Evolutionary conservation across 164 flowering plant genomes (phyloP), one percentile per base, ranked within the genome.

Genomic region (Dillenia suffruticosa): DNA sequence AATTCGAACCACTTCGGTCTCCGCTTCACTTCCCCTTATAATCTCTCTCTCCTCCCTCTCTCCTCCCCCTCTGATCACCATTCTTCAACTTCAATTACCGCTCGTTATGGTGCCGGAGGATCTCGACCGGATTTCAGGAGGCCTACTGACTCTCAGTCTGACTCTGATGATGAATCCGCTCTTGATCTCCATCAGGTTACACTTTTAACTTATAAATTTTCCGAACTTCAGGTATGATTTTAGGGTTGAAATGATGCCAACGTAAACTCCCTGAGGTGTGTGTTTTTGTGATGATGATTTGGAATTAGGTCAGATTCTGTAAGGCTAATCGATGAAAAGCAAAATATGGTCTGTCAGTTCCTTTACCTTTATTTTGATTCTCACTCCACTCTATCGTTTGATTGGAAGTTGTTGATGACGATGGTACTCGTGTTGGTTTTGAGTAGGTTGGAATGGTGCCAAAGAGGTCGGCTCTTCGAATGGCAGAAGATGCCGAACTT

Each of bases 401-500:
- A 9, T 52, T 55, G 43, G 22, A 44, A 22, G 24, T 19, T 22
- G 19, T 12, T 17, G 14, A 12, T 45, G 19, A 54, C 63, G 16
- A 16, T 49, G 44, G 3, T 44, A n/a, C 32, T 53, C 46, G 44
- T 63, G 54, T 12, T 32, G 60, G 50, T 44, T 15, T 54, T 46
- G 19, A 71, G 67, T 73, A 88, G 97, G 75, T 90, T 53, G 96
- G 96, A 19, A 58, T 92, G 57, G 89, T 92, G 51, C 49, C 93
- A 45, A 86, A 79, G 68, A 54, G 56, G 49, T 75, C 82, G 72
- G 98, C 96, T 16, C 47, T 88, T 65, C 80, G 71, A 72, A 81
- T 79, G 87, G 93, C 96, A 45, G 86, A 79, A 48, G 88, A 84
- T 46, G 88, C 89, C 57, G 85, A 79, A 69, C 96, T 92, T 72